Base-by-base conservation (phyloP, 2,329 filamentous ascomycete genomes). In the Cyanodermella asteris region DNA sequence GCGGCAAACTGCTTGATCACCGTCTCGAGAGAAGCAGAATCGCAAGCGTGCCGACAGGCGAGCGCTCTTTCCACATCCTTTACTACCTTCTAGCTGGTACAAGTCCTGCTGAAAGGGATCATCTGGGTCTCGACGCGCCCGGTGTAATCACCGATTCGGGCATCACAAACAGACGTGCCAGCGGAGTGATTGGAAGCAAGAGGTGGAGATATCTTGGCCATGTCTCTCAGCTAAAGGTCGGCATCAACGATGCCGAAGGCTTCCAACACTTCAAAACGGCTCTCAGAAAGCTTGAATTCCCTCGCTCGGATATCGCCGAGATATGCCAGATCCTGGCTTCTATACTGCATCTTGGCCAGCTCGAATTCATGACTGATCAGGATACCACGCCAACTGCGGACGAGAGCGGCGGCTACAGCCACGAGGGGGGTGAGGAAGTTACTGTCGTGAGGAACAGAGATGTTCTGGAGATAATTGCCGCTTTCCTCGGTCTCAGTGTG, bases 221-320 rank as follows among this genome's bases (percentile, higher is more conserved):
- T 39, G 87, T 84, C 1, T 93, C 84, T 0, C 87, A 97, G 50
- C 62, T 97, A 35, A 94, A 91, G 47, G 80, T 94, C 15, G 87
- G 87, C 29, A 82, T 97, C 45, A 93, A 97, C 41, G 87, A 97
- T 42, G 62, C 73, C 2, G 82, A 93, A 41, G 87, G 84, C 4
- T 97, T 97, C 49, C 78, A 91, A 43, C 72, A 94, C 26, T 94
- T 97, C 61, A 94, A 94, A 56, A 91, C 78, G 1, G 87, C 87
- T 2, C 55, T 97, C 24, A 67, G 82, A 35, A 93, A 91, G 48
- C 63, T 97, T 9, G 87, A 94, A 49, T 94, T 97, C 34, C 76
- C 84, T 4, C 67, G 82, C 27, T 72, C 73, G 31, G 87, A 93
- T 40, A 91, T 97, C 42, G 87, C 87, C 19, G 84, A 93, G 45